Percentiles rank a stretch among this genome's conserved stretches.
These are phyloP conservation scores for Bryum argenteum DNA, from an alignment of 225 moss, liverwort and hornwort species.

Conservation along the genomic window DNA sequence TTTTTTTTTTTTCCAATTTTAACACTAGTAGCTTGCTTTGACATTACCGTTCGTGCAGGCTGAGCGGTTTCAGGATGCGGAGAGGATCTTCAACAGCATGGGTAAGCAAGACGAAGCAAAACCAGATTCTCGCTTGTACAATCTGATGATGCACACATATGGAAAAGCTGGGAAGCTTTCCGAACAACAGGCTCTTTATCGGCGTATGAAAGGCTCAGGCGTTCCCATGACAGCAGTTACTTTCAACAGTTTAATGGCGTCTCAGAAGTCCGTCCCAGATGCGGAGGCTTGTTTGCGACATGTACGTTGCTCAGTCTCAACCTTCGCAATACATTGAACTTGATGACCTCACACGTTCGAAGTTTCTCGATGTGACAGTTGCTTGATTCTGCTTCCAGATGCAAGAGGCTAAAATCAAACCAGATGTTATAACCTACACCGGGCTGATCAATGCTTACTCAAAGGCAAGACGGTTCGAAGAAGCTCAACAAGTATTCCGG, in stretches of 20 bases:
- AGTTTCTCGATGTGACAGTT: conserved; percentile 43
- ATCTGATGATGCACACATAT: conserved; percentile 83
- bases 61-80: conserved; percentile 62
- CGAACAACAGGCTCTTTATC: conserved; percentile 67
- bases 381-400: conserved; percentile 76
- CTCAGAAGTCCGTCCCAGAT: conserved; percentile 66
- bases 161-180: conserved; percentile 72
- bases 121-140: conserved; percentile 79
- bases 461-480: conserved; percentile 69
- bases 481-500: conserved; percentile 72
- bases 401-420: conserved; percentile 74
- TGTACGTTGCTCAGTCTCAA: conserved; percentile 45
- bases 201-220: conserved; percentile 71
- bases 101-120: conserved; percentile 53
- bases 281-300: conserved; percentile 85
- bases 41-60: conserved; percentile 38
- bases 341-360: too few species aligned
- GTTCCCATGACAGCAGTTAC: conserved; percentile 69
- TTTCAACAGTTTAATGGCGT: conserved; percentile 80
- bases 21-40: not conserved
- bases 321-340: too few species aligned
- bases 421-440: conserved; percentile 81
- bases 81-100: conserved; percentile 71
- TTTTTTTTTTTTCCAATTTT: too few species aligned
- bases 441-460: conserved; percentile 75